A percentile compares a stretch with the other conserved stretches of the same genome.
phyloP scores from a whole-genome alignment of 768 basidiomycete species.

The Arthromyces matolae region DNA sequence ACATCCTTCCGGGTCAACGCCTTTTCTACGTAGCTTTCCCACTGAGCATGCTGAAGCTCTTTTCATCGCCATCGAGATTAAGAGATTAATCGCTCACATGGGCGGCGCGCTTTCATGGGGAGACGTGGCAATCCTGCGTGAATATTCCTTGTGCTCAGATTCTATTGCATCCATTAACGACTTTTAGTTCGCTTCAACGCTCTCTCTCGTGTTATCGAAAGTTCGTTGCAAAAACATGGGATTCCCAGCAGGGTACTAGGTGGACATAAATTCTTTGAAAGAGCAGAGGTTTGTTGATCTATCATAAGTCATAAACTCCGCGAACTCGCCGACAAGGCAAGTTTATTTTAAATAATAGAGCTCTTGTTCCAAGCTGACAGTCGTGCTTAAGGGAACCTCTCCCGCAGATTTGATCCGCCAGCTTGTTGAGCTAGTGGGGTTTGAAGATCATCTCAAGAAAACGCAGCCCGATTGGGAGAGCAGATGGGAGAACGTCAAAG shows the following conservation, averaged over 20 bases:
- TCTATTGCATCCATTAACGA: not conserved
- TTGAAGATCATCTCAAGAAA: constrained; percentile 65
- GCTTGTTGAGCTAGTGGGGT: constrained; percentile 55
- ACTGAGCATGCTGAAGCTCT: constrained; percentile 60
- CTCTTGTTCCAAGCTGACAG: not conserved
- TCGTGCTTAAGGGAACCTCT: constrained; percentile 42
- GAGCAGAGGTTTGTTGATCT: constrained; percentile 59
- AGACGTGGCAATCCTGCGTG: constrained; percentile 83
- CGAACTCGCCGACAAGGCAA: constrained; percentile 47
- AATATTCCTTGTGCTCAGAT: constrained; percentile 21
- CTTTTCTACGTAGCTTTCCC: constrained; percentile 51
- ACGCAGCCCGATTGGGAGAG: constrained; percentile 72
- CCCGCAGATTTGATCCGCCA: constrained; percentile 62
- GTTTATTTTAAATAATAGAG: not conserved
- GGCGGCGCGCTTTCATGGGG: constrained; percentile 69
- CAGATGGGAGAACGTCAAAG: constrained; percentile 84
- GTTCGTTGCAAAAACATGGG: constrained; percentile 69
- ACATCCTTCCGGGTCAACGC: constrained; percentile 58
- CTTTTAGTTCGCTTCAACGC: constrained; percentile 77
- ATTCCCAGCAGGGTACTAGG: constrained; percentile 75
- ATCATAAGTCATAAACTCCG: constrained; percentile 63
- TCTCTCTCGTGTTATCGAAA: constrained; percentile 71
- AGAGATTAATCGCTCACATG: constrained; percentile 66
- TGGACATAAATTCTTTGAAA: constrained; percentile 86
- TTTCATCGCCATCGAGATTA: constrained; percentile 76